Percentiles rank a stretch among this genome's conserved stretches.
phyloP scores from a whole-genome alignment of 1,284 basidiomycete genomes.

The Ustilago nuda region DNA sequence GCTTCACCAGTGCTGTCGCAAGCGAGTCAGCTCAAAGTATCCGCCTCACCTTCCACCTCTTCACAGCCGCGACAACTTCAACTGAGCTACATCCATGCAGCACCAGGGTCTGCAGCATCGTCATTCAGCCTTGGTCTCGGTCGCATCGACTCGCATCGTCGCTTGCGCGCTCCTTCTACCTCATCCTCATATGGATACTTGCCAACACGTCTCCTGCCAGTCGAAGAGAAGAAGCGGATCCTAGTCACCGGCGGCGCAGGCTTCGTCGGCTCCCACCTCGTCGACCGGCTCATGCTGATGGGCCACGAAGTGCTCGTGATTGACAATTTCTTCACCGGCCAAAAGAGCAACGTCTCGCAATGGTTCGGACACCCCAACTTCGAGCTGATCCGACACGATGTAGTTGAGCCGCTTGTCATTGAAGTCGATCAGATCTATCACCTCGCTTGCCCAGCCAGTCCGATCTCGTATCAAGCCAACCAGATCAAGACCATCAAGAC shows the following conservation, averaged over 20 bases:
- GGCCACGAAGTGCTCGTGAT: slow-evolving; percentile 97
- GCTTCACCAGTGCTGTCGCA: not conserved
- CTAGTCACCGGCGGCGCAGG: slow-evolving; percentile 93
- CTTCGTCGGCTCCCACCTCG: slow-evolving; percentile 95
- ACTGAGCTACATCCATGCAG: slow-evolving; percentile 48
- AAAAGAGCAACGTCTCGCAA: slow-evolving; percentile 82
- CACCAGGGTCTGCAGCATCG: slow-evolving; percentile 23
- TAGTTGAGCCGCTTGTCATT: slow-evolving; percentile 70
- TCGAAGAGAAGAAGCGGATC: slow-evolving; percentile 83
- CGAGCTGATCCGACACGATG: slow-evolving; percentile 95
- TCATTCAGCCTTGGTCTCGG: slow-evolving; percentile 22
- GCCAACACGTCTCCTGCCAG: slow-evolving; percentile 85
- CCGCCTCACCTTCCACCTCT: slow-evolving; percentile 2
- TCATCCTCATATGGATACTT: slow-evolving; percentile 74
- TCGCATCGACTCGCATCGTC: slow-evolving; percentile 7
- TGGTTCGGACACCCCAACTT: slow-evolving; percentile 95
- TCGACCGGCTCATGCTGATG: slow-evolving; percentile 92
- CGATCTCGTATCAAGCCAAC: slow-evolving; percentile 61
- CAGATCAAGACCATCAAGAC: slow-evolving; percentile 79
- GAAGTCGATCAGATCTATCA: slow-evolving; percentile 65
- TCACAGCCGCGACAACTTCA: slow-evolving; percentile 13
- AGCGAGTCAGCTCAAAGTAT: not conserved
- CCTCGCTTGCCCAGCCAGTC: slow-evolving; percentile 61
- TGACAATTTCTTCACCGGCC: slow-evolving; percentile 98
- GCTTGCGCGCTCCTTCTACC: slow-evolving; percentile 1